Conservation (phyloP, 495 filamentous ascomycete genomes). For the Aspergillus egyptiacus region DNA sequence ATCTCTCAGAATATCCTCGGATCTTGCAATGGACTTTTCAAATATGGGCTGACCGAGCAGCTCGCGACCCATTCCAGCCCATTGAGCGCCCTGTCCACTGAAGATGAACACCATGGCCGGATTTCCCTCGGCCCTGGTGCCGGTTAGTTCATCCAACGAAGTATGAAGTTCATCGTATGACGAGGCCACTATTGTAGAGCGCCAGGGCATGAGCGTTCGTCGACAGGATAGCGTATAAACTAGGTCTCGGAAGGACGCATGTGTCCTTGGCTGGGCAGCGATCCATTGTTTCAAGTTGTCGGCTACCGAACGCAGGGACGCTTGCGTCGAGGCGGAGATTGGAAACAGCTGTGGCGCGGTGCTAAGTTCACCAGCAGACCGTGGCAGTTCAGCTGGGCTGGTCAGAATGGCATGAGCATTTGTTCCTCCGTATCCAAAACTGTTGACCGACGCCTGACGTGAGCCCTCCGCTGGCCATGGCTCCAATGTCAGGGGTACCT, state of each 20-base stretch:
- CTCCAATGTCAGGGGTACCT: too few species aligned
- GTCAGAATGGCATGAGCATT: conserved; percentile 54
- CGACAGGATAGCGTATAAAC: conserved; percentile 1
- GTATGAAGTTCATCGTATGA: not conserved
- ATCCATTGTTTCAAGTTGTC: not conserved
- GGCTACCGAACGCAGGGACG: not conserved
- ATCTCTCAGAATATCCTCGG: conserved; percentile 2
- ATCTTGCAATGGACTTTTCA: conserved; percentile 3
- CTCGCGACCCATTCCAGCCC: conserved; percentile 23
- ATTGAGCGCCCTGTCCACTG: conserved; percentile 28
- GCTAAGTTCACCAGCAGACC: too few species aligned
- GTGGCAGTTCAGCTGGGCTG: too few species aligned
- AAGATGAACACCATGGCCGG: conserved; percentile 12
- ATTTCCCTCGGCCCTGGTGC: not conserved
- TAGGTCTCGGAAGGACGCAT: not conserved
- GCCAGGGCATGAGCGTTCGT: not conserved
- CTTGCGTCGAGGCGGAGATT: not conserved
- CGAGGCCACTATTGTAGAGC: not conserved
- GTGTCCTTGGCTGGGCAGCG: not conserved
- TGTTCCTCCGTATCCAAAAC: conserved; percentile 59
- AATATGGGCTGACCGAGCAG: conserved; percentile 10
- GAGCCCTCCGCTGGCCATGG: conserved; percentile 11
- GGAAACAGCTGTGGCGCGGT: conserved; percentile 1
- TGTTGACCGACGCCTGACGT: conserved; percentile 51
- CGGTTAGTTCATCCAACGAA: not conserved